Evolutionary conservation across 2,329 filamentous ascomycete genomes (phyloP).

Genomic region (Neofusicoccum kwambonambiense): DNA sequence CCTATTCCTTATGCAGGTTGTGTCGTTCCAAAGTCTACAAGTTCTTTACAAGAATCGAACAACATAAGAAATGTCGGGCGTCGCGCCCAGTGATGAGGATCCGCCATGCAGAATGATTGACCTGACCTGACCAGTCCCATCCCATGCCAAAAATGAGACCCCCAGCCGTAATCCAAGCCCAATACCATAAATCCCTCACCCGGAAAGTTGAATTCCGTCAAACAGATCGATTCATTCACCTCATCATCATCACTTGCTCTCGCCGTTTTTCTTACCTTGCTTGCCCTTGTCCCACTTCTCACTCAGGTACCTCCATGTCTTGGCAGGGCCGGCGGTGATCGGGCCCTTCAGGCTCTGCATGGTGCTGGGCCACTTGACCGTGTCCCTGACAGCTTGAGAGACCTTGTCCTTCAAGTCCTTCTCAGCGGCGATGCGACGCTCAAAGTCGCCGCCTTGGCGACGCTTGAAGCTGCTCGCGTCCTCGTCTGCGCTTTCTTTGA

Average conservation of each 20-base stretch:
- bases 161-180: neutral
- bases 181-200: neutral
- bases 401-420: constrained; percentile 69
- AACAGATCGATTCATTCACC: neutral
- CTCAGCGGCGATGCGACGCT: constrained; percentile 77
- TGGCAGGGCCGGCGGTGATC: constrained; percentile 71
- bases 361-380: constrained; percentile 88
- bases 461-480: constrained; percentile 64
- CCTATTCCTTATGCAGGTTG: neutral
- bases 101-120: neutral
- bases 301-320: constrained; percentile 71
- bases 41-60: neutral
- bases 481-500: constrained; percentile 72
- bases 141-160: neutral
- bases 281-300: constrained; percentile 65
- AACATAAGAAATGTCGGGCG: neutral
- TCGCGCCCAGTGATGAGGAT: neutral
- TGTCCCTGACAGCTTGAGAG: constrained; percentile 75
- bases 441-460: constrained; percentile 79
- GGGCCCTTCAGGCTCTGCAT: constrained; percentile 82
- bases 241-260: neutral
- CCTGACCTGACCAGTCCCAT: neutral
- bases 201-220: neutral
- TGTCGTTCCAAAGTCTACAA: neutral
- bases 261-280: constrained; percentile 7